Evolutionary conservation across 2,329 filamentous ascomycete species (phyloP), one percentile per base, ranked within the genome.

Genomic region (Myriosclerotinia curreyana): DNA sequence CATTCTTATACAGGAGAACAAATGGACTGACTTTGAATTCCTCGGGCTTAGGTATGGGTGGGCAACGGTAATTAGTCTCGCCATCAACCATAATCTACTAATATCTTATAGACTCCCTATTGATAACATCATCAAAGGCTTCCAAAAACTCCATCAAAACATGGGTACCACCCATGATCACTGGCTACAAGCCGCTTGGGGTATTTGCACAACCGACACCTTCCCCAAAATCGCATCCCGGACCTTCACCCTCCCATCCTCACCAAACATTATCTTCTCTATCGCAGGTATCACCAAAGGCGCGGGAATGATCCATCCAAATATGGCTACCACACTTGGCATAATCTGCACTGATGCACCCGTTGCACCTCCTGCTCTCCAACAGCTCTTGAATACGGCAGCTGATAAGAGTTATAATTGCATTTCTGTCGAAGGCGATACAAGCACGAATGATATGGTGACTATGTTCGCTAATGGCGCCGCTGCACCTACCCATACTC

Each of bases 241-340:
- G 70, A 86, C 86, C 17, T 99, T 98, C 78, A 86, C 82, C 36
- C 85, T 99, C 40, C 93, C 95, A 5, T 93, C 90, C 1, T 90
- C 90, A 5, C 86, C 90, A 0, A 82, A 82, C 22, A 81, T 86
- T 58, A 87, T 89, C 75, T 99, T 96, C 79, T 83, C 85, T 71
- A 89, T 99, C 58, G 92, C 91, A 15, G 95, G 95, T 71, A 96
- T 96, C 86, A 96, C 94, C 73, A 99, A 99, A 80, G 95, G 95
- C 64, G 95, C 95, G 6, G 95, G 95, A 74, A 99, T 99, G 95
- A 96, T 99, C 76, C 93, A 97, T 75, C 95, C 95, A 55, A 98
- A 99, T 80, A 96, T 99, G 93, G 95, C 92, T 38, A 99, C 95
- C 0, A 84, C 98, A 42, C 86, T 99, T 44, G 92, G 91, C 62